phyloP scores from a whole-genome alignment of 371 early-diverging fungal species.

The Phascolomyces articulosus region DNA sequence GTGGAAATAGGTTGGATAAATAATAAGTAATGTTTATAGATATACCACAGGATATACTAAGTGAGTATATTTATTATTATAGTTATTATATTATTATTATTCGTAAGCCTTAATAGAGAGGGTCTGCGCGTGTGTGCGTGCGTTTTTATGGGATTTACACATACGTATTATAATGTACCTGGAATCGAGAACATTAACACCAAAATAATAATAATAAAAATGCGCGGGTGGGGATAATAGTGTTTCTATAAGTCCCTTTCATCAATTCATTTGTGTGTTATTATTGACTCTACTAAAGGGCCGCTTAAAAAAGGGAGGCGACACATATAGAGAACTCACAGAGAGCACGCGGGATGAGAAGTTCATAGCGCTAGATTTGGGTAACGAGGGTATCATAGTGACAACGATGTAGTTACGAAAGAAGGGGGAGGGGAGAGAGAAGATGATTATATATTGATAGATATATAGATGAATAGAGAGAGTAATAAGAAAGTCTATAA shows the following conservation, averaged over 20 bases:
- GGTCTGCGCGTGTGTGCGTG: conserved; percentile 1
- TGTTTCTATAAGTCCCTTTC: neutral
- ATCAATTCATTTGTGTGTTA: conserved; percentile 4
- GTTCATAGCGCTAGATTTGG: neutral
- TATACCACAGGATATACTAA: too few species aligned
- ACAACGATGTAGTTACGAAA: conserved; percentile 1
- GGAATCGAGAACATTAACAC: neutral
- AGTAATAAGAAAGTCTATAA: too few species aligned
- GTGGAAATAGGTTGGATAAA: neutral
- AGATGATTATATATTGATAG: too few species aligned
- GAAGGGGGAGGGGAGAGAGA: too few species aligned
- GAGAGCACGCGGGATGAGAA: conserved; percentile 2
- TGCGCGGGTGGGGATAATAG: neutral
- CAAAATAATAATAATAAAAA: neutral
- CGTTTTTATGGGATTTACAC: neutral
- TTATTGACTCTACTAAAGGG: neutral
- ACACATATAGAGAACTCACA: neutral
- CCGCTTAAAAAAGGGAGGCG: neutral
- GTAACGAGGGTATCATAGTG: neutral
- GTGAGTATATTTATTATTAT: too few species aligned
- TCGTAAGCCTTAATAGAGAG: too few species aligned
- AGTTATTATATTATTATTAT: too few species aligned
- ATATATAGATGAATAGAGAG: too few species aligned
- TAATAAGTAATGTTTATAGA: too few species aligned
- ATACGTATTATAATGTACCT: neutral